Evolutionary conservation across 768 basidiomycete species (phyloP).

Genomic region (Daedalea quercina): DNA sequence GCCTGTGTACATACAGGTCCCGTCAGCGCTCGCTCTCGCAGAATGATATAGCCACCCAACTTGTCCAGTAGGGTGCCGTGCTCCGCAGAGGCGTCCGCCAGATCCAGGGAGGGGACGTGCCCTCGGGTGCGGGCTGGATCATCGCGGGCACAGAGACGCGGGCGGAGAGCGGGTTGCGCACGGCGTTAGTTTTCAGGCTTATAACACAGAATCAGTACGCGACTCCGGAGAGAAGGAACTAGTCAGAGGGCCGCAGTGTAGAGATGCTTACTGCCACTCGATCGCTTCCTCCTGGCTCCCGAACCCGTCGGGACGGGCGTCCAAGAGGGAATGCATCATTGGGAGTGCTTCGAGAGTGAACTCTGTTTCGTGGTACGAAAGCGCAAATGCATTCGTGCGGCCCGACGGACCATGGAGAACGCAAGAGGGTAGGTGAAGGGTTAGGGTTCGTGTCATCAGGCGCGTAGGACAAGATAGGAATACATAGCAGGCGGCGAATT

Average conservation of each 20-base stretch:
- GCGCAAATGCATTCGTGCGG: too few relatives aligned
- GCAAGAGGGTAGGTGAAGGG: too few relatives aligned
- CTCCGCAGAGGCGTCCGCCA: conserved; percentile 85
- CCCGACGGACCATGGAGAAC: not conserved
- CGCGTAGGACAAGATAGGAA: too few relatives aligned
- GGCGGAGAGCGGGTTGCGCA: conserved; percentile 77
- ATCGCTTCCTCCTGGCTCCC: conserved; percentile 78
- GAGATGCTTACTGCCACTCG: conserved; percentile 84
- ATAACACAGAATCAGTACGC: not conserved
- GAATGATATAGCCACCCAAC: conserved; percentile 38
- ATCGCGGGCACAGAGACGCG: conserved; percentile 84
- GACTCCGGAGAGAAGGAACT: not conserved
- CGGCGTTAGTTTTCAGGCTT: conserved; percentile 76
- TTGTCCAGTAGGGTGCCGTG: conserved; percentile 86
- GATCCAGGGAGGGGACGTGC: conserved; percentile 38
- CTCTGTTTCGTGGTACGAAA: too few relatives aligned
- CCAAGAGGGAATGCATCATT: conserved; percentile 84
- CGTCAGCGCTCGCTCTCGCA: not conserved
- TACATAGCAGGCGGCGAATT: too few relatives aligned
- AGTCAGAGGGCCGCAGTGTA: not conserved
- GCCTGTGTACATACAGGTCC: conserved; percentile 35
- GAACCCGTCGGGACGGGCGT: conserved; percentile 82
- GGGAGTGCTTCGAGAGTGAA: conserved; percentile 91
- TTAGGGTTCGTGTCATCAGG: too few relatives aligned
- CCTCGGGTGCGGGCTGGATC: conserved; percentile 38